Evolutionary conservation across 2,329 filamentous ascomycete genomes (phyloP).

Genomic region (Phaeophleospora eucalypticola): DNA sequence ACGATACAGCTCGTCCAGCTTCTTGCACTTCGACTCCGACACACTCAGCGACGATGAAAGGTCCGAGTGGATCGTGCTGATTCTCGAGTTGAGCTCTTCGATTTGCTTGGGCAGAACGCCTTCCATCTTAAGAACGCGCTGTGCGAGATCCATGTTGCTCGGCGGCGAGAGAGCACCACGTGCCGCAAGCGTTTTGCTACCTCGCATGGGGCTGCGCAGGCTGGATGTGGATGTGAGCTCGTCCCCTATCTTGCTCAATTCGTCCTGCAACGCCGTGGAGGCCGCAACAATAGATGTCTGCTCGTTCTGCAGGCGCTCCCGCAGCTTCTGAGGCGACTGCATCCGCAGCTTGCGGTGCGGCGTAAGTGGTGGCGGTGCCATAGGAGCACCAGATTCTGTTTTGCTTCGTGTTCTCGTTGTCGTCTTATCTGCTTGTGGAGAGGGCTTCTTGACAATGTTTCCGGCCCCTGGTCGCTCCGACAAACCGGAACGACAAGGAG

Average conservation of each 20-base stretch:
- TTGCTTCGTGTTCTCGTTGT: constrained; percentile 11
- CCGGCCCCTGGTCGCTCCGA: constrained; percentile 47
- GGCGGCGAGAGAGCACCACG: constrained; percentile 18
- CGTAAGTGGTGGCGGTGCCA: background rate
- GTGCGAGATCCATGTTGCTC: constrained; percentile 44
- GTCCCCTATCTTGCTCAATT: constrained; percentile 74
- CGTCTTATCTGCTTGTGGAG: constrained; percentile 46
- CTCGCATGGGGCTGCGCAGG: constrained; percentile 12
- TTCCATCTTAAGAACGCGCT: constrained; percentile 64
- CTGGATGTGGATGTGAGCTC: constrained; percentile 51
- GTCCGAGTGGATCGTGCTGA: constrained; percentile 64
- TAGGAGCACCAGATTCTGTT: constrained; percentile 10
- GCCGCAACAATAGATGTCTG: constrained; percentile 68
- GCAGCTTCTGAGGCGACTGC: constrained; percentile 62
- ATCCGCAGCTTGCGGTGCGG: constrained; percentile 55
- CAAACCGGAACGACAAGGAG: constrained; percentile 46
- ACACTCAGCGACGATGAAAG: constrained; percentile 66
- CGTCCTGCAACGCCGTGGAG: constrained; percentile 66
- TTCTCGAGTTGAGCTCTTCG: constrained; percentile 57
- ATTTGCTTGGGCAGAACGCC: constrained; percentile 59
- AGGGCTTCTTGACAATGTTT: constrained; percentile 55
- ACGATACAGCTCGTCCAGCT: constrained; percentile 83
- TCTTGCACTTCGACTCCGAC: constrained; percentile 72
- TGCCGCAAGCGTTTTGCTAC: constrained; percentile 19
- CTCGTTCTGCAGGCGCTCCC: constrained; percentile 80